phyloP scores from a whole-genome alignment of 2,329 filamentous ascomycete genomes.

The Alternaria viburni region DNA sequence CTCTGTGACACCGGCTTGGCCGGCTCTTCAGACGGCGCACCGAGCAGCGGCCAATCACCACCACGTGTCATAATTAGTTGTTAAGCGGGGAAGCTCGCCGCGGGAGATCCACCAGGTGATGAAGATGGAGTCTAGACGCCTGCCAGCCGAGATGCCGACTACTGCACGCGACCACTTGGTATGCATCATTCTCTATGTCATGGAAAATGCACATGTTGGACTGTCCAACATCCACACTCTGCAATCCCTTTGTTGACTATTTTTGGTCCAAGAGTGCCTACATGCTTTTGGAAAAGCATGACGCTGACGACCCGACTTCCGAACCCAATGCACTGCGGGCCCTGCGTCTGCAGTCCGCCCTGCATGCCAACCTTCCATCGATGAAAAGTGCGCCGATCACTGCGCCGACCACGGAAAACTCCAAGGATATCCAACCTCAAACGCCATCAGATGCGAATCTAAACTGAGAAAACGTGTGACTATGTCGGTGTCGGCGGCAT shows the following conservation, averaged over 20 bases:
- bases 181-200: neutral
- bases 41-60: constrained; percentile 14
- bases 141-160: neutral
- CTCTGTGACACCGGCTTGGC: constrained; percentile 14
- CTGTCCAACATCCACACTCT: neutral
- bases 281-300: neutral
- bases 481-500: constrained; percentile 30
- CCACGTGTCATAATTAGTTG: constrained; percentile 9
- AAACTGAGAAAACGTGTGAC: neutral
- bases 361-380: neutral
- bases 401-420: constrained; percentile 4
- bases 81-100: constrained; percentile 9
- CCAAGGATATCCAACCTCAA: constrained; percentile 8
- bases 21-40: constrained; percentile 3
- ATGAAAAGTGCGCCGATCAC: constrained; percentile 2
- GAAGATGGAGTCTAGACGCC: constrained; percentile 4
- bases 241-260: neutral
- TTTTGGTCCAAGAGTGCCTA: neutral
- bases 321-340: neutral
- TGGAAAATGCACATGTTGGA: neutral
- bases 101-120: constrained; percentile 10
- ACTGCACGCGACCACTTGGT: constrained; percentile 8
- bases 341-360: neutral
- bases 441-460: constrained; percentile 16
- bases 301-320: neutral